Evolutionary conservation across 805 yeast species (phyloP), one percentile per base, ranked within the genome.

Genomic region (Lipomyces sp.): DNA sequence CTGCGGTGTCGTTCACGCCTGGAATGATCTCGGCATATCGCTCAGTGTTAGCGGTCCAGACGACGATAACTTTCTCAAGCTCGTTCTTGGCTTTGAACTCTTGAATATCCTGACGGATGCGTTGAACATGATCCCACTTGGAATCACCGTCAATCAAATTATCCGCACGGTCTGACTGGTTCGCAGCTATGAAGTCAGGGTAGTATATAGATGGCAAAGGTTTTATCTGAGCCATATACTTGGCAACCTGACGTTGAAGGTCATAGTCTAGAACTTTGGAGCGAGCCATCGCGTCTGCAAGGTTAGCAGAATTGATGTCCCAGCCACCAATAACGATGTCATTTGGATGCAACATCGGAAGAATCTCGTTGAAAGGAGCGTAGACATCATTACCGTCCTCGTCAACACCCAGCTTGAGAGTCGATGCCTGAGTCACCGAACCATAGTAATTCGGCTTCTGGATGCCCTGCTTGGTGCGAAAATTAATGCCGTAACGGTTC

Each of bases 11-110:
- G 76, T 93, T 92, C 71, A 94, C 91, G 66, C 96, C 95, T 4
- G 83, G 81, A 55, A 87, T 79, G 54, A 94, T 76, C 53, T 90
- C 93, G 55, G 96, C 86, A 77, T 89, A 92, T 77, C 98, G 87
- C 82, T 93, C 98, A 64, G 98, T 93, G 81, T 93, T 94, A 64
- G 98, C 98, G 56, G 97, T 92, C 98, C 98, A 93, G 75, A 93
- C 83, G 57, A 94, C 90, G 76, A 93, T 86, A 64, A 94, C 96
- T 77, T 89, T 90, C 79, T 93, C 98, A 75, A 93, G 86, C 50
- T 80, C 77, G 76, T 94, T 90, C 69, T 81, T 78, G 51, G 76
- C 75, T 80, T 92, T 93, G 83, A 93, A 93, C 42, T 86, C 86
- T 73, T 84, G 82, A 74, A 93, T 93, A 78, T 93, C 97, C 64